Base-by-base conservation (phyloP, 2,329 filamentous ascomycete species). In the Eurotiales sp. region DNA sequence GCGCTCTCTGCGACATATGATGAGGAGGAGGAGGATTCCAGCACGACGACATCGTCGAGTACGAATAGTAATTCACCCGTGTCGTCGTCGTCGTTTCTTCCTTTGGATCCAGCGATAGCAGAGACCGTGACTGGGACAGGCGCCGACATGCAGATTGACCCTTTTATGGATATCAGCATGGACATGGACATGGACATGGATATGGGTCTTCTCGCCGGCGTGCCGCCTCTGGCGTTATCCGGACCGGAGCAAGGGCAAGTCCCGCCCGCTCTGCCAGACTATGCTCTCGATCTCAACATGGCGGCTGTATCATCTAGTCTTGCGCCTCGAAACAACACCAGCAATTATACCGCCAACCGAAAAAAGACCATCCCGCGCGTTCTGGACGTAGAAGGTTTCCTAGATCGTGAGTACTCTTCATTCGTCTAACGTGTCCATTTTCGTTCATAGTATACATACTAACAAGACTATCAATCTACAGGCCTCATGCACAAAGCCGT, bases 351-450 rank as follows among this genome's bases (percentile, higher is more conserved):
- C 3, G 4, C 15, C 17, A 3, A 5, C 32, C 15, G 2, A 44
- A 40, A 14, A 25, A 19, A 12, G 32, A 46, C 12, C 23, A 21
- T 14, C 50, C 12, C 42, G 8, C 36, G 12, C 14, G 44, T 46
- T 3, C 46, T 54, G 19, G 52, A 54, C 19, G 48, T 54, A 10
- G 49, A 44, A 14, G 22, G 29, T 21, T 54, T 54, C 17, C 23
- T 54, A 2, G 45, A 32, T 19, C 48, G 52, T 54, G n/a, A 52
- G 52, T 48, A 12, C 2, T 14, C 19, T 15, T 29, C 17, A 10
- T 8, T 15, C 14, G 1, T 30, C 12, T 2, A 3, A 4, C 6
- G 22, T 7, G 22, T 10, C 5, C 4, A 32, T n/a, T n/a, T 8
- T 15, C 14, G 1, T 30, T 7, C 3, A 3, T 2, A 4, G 22